Evolutionary conservation across 306 rosid genomes (phyloP).

Genomic region (Senna tora): DNA sequence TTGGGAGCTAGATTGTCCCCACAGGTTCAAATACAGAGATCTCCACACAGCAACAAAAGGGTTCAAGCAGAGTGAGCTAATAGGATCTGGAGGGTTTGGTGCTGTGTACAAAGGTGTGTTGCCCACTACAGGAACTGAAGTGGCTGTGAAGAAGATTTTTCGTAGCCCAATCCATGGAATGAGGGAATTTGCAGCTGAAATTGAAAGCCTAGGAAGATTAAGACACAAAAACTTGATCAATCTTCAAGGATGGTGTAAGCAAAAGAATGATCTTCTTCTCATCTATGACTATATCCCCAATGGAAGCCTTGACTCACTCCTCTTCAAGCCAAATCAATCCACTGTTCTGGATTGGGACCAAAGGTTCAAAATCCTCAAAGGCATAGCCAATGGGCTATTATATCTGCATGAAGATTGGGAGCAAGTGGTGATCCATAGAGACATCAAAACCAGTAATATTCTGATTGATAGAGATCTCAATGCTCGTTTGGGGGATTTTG

Average conservation of each 20-base stretch:
- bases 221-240: conserved; percentile 77
- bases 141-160: conserved; percentile 66
- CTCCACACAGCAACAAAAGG: conserved; percentile 67
- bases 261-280: conserved; percentile 58
- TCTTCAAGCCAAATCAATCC: conserved; percentile 36
- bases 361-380: conserved; percentile 62
- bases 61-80: conserved; percentile 51
- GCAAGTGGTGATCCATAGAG: conserved; percentile 69
- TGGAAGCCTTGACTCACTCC: conserved; percentile 58
- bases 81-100: conserved; percentile 83
- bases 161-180: conserved; percentile 50
- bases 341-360: conserved; percentile 53
- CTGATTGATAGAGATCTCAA: conserved; percentile 57
- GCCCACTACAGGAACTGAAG: conserved; percentile 48
- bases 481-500: conserved; percentile 68
- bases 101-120: conserved; percentile 65
- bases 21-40: conserved; percentile 63
- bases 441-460: conserved; percentile 70
- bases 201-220: conserved; percentile 73
- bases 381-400: conserved; percentile 62
- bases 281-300: conserved; percentile 68
- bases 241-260: conserved; percentile 87
- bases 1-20: conserved; percentile 86
- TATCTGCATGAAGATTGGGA: conserved; percentile 82
- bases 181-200: conserved; percentile 71